phyloP scores from a whole-genome alignment of 1,139 yeast species.

The Meyerozyma guilliermondii region DNA sequence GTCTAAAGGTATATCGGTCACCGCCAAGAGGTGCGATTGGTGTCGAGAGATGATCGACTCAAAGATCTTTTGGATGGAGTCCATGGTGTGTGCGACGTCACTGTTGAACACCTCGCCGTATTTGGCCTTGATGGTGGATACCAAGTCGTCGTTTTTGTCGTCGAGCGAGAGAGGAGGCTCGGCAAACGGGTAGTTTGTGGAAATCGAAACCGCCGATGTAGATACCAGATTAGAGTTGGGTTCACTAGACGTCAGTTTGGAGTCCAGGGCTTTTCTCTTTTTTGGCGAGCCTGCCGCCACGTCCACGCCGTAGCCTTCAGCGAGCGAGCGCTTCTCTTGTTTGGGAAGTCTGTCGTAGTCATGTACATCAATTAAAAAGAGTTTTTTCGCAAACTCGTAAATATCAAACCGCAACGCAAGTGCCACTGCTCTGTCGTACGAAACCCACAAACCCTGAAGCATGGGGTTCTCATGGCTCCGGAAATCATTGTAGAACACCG shows the following conservation, averaged over 20 bases:
- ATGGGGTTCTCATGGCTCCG: conserved; percentile 19
- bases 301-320: conserved; percentile 8
- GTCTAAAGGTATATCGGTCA: conserved; percentile 38
- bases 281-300: conserved; percentile 16
- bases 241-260: background rate
- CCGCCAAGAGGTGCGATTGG: conserved; percentile 5
- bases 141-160: conserved; percentile 20
- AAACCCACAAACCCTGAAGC: conserved; percentile 39
- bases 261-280: conserved; percentile 9
- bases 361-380: conserved; percentile 43
- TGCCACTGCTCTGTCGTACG: conserved; percentile 41
- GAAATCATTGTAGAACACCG: conserved; percentile 21
- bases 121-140: conserved; percentile 53
- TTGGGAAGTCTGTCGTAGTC: conserved; percentile 38
- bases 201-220: conserved; percentile 5
- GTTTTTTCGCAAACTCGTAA: conserved; percentile 33
- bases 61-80: conserved; percentile 13
- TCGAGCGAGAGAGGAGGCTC: conserved; percentile 47
- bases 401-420: conserved; percentile 39
- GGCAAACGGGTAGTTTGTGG: conserved; percentile 43
- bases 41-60: conserved; percentile 10
- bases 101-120: conserved; percentile 24
- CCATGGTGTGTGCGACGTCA: conserved; percentile 11
- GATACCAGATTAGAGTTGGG: background rate
- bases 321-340: conserved; percentile 3